Evolutionary conservation across 2,329 filamentous ascomycete genomes (phyloP).

Genomic region (Trichoderma asperellum): DNA sequence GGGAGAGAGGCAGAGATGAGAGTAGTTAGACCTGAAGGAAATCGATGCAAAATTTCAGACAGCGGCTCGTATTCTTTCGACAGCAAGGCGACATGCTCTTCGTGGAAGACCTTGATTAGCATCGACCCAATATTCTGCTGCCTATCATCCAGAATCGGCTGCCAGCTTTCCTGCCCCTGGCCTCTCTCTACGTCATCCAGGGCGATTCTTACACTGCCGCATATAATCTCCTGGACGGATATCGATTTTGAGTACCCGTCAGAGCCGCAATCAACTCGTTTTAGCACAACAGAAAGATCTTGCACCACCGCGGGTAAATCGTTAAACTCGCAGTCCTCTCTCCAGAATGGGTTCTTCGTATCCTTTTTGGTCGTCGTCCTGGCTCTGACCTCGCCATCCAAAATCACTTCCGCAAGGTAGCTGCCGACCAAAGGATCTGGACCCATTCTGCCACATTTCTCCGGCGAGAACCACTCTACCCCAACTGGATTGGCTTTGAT

Average conservation of each 20-base stretch:
- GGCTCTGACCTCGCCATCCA: slow-evolving; percentile 79
- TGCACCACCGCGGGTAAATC: slow-evolving; percentile 73
- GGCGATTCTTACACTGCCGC: slow-evolving; percentile 79
- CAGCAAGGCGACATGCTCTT: slow-evolving; percentile 88
- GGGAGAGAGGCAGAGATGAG: slow-evolving; percentile 82
- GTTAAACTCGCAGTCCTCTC: slow-evolving; percentile 76
- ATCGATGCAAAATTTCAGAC: slow-evolving; percentile 81
- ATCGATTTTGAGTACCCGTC: slow-evolving; percentile 49
- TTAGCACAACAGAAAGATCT: slow-evolving; percentile 71
- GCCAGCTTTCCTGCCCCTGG: slow-evolving; percentile 85
- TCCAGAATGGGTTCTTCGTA: slow-evolving; percentile 78
- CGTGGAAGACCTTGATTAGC: slow-evolving; percentile 78
- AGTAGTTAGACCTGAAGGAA: slow-evolving; percentile 79
- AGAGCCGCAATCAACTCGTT: slow-evolving; percentile 60
- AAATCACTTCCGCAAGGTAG: slow-evolving; percentile 76
- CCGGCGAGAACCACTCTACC: slow-evolving; percentile 33
- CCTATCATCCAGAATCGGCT: slow-evolving; percentile 76
- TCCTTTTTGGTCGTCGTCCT: slow-evolving; percentile 73
- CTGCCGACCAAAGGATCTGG: slow-evolving; percentile 62
- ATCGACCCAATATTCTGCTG: slow-evolving; percentile 81
- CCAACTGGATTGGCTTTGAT: slow-evolving; percentile 48
- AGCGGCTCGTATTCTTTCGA: slow-evolving; percentile 82
- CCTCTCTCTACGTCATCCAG: slow-evolving; percentile 77
- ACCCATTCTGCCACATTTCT: slow-evolving; percentile 35
- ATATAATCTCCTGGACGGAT: slow-evolving; percentile 56